These are phyloP conservation scores for Macrolepiota fuliginosa DNA, from an alignment of 768 basidiomycete species.

Conservation along the genomic window DNA sequence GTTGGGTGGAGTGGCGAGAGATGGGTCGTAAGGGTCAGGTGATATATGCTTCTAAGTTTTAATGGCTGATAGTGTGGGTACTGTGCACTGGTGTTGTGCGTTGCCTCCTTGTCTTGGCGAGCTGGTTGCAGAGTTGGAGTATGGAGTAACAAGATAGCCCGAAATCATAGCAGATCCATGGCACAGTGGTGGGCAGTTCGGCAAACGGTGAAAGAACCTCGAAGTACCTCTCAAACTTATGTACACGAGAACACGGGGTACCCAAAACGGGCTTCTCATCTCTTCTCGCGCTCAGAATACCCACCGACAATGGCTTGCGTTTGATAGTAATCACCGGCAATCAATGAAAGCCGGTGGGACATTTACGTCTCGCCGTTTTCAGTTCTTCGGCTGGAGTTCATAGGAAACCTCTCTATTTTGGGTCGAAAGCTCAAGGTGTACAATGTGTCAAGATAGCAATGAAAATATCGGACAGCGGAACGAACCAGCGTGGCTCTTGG, in stretches of 20 bases:
- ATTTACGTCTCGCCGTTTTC: background rate
- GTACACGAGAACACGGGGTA: background rate
- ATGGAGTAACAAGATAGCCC: background rate
- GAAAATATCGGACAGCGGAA: constrained; percentile 62
- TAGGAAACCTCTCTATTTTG: background rate
- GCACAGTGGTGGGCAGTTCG: background rate
- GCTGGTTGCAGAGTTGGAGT: background rate
- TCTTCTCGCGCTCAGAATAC: background rate
- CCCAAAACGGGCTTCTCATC: background rate
- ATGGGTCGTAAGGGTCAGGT: background rate
- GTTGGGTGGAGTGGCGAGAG: background rate
- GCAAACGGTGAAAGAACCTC: background rate
- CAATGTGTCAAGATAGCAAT: background rate
- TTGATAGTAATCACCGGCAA: constrained; percentile 12
- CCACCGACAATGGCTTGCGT: background rate
- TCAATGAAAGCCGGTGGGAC: background rate
- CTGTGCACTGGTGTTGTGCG: background rate
- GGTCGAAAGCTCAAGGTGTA: background rate
- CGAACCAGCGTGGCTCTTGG: constrained; percentile 47
- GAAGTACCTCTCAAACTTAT: background rate
- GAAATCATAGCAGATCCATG: background rate
- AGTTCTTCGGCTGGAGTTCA: background rate
- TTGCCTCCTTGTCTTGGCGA: background rate
- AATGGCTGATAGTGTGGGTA: background rate
- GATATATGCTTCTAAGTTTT: constrained; percentile 1